Evolutionary conservation across 108 stramenopile genomes (phyloP), one percentile per base, ranked within the genome.

Genomic region (Mayamaea pseudoterrestris): DNA sequence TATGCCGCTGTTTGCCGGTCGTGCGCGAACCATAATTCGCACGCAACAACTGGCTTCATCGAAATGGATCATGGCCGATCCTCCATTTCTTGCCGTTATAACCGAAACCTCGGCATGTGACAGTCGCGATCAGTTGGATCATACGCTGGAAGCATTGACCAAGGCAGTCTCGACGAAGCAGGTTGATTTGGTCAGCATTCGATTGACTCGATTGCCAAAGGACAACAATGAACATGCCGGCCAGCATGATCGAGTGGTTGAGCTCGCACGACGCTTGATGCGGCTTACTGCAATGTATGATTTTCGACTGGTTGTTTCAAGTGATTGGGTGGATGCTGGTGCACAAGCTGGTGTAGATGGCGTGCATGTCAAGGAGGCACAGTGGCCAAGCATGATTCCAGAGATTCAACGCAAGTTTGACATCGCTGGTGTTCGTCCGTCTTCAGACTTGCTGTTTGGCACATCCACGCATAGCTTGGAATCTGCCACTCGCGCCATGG

Each of bases 71-170:
- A n/a, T n/a, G n/a, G n/a, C n/a, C n/a, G n/a, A 41, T 16, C 44
- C 44, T 37, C 80, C 80, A 5, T 69, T 59, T 47, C 47, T 86
- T 24, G 84, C 80, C 30, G 9, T 88, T 24, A 62, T 88, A n/a
- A 88, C 85, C 11, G 85, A 83, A 42, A 64, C 71, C 12, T 69
- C 80, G 57, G 77, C 78, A 29, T 83, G 80, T 57, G 57, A 62
- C 41, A 70, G 66, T 18, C 40, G 56, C 0, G 17, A 62, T 29
- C 46, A 61, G 2, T 21, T 74, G 30, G 59, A 73, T 24, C 57
- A 61, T 31, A 78, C 85, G 7, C 25, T 72, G 6, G 27, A 46
- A 22, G 70, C 76, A 12, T 55, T 88, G 26, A 42, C 65, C 36
- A 21, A 36, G 27, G 85, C 81, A 6, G 28, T 59, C 2, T 57